Conservation (phyloP, 2,329 filamentous ascomycete genomes). For the Hypoxylon sp. region DNA sequence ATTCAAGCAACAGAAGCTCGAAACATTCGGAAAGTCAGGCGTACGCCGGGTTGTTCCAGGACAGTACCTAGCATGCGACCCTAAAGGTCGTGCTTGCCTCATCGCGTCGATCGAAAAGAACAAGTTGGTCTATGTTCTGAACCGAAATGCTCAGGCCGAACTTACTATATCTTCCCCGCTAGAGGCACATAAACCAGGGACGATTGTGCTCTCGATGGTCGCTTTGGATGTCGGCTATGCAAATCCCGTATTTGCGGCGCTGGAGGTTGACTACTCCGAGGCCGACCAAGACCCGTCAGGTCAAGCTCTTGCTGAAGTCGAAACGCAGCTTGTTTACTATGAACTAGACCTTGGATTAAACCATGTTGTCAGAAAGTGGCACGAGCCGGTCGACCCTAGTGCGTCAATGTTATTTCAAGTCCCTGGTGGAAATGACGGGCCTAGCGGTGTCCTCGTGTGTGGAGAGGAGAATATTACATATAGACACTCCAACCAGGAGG, state of each 20-base stretch:
- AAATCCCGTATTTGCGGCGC: conserved; percentile 93
- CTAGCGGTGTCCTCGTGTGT: conserved; percentile 94
- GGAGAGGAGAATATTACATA: conserved; percentile 96
- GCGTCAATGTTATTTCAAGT: conserved; percentile 94
- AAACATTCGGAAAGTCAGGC: conserved; percentile 98
- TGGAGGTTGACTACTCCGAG: conserved; percentile 94
- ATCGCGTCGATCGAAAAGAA: conserved; percentile 98
- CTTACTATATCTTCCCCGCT: conserved; percentile 97
- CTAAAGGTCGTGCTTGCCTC: conserved; percentile 94
- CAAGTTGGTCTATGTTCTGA: conserved; percentile 98
- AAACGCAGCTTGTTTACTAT: conserved; percentile 96
- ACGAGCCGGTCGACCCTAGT: conserved; percentile 90
- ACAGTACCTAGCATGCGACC: conserved; percentile 95
- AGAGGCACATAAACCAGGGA: conserved; percentile 94
- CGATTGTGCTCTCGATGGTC: conserved; percentile 87
- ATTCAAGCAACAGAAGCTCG: conserved; percentile 90
- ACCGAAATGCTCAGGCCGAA: conserved; percentile 93
- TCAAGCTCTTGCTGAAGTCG: conserved; percentile 81
- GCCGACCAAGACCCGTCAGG: conserved; percentile 92
- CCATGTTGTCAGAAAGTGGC: conserved; percentile 97
- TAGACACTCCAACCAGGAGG: conserved; percentile 93
- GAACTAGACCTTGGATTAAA: conserved; percentile 97
- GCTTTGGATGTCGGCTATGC: conserved; percentile 96
- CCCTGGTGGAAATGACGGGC: conserved; percentile 91
- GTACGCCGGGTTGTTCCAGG: conserved; percentile 93